Base-by-base conservation (phyloP, 352 stramenopile genomes). In the Pythium rishiriense region DNA sequence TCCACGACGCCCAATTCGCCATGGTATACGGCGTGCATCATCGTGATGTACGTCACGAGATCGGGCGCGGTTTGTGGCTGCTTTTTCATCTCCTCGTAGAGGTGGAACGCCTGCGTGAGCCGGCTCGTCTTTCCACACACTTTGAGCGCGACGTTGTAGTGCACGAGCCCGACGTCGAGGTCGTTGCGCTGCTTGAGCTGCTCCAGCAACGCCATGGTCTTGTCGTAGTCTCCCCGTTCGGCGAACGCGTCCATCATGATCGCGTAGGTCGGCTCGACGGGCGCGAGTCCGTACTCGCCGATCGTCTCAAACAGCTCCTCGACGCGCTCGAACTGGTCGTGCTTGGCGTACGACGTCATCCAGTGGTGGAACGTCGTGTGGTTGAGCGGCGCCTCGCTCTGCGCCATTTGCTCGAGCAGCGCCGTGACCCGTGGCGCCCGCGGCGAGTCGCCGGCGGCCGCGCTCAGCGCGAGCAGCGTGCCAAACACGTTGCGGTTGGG, bases 11-110 rank as follows among this genome's bases (percentile, higher is more conserved):
- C 77, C 33, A 91, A 68, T 41, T 93, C 83, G 31, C 84, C 87
- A 59, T 93, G 85, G 64, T 87, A 95, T 28, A 95, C 87, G 1
- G 83, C 87, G 66, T 93, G 87, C 84, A 95, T 90, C 83, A 93
- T 92, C 35, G 84, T 93, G 62, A 91, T 90, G 69, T 91, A 93
- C 29, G 87, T 95, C 35, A 90, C 75, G 4, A 87, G 72, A 35
- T 91, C 83, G 1, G 87, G 84, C 47, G 72, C 41, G 66, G 93
- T 90, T 39, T 39, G 33, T 14, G 10, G 33, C 33, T 14, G n/a
- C 58, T 81, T 76, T 47, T 72, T 95, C 83, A 95, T 92, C 62
- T 91, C 83, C 47, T 93, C 87, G 64, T 95, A 95, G 45, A 92
- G 54, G 56, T 91, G 68, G 62, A 95, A 95, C 24, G 85, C 87